phyloP scores from a whole-genome alignment of 2,329 filamentous ascomycete species.

The Trichophyton benhamiae region DNA sequence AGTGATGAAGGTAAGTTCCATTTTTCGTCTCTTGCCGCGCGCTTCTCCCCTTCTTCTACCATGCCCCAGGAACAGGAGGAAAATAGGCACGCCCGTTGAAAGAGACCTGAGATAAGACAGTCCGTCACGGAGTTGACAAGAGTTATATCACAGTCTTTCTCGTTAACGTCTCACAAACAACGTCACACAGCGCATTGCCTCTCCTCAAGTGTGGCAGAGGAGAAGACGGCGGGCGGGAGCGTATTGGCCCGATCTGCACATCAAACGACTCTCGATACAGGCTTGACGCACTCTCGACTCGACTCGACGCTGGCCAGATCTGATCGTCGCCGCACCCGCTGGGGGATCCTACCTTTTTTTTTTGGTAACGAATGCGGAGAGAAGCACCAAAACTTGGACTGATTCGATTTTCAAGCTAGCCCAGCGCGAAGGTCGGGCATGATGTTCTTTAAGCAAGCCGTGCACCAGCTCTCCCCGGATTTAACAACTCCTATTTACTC shows the following conservation, averaged over 20 bases:
- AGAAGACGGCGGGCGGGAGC: not conserved
- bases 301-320: not conserved
- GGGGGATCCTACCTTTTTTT: not conserved
- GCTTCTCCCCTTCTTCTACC: not conserved
- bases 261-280: not conserved
- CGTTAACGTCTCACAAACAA: not conserved
- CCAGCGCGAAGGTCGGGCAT: not conserved
- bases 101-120: not conserved
- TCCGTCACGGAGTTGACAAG: not conserved
- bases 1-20: slow-evolving; percentile 84
- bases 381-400: not conserved
- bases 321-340: slow-evolving; percentile 1
- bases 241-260: slow-evolving; percentile 1
- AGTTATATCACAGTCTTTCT: not conserved
- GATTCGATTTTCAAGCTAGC: not conserved
- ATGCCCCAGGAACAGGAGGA: not conserved
- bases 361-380: not conserved
- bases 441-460: not conserved
- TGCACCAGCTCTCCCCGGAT: not conserved
- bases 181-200: slow-evolving; percentile 1
- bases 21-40: slow-evolving; percentile 21
- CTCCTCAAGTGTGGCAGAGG: not conserved
- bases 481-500: not conserved
- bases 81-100: not conserved
- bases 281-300: not conserved